Evolutionary conservation across 768 basidiomycete species (phyloP).

Genomic region (Trametes villosa): DNA sequence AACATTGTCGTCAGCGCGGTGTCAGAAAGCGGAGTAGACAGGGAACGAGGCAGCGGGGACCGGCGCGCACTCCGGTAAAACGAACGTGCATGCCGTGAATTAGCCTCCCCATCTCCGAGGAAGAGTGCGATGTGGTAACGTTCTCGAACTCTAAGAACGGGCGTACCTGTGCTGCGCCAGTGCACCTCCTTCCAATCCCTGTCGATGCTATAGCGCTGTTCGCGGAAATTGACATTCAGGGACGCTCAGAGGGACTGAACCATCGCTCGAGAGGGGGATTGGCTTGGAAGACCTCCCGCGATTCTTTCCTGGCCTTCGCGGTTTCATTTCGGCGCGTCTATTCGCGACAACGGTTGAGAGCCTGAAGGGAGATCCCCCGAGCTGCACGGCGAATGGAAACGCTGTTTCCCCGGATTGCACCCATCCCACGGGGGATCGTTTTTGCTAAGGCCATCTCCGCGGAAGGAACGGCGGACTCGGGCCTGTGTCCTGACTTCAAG

Average conservation of each 20-base stretch:
- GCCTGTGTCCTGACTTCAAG: neutral
- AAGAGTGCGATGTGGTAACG: neutral
- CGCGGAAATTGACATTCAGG: no score
- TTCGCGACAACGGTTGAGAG: no score
- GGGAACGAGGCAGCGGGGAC: neutral
- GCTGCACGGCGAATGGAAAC: no score
- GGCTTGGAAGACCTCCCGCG: no score
- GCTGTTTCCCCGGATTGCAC: neutral
- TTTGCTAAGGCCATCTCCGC: neutral
- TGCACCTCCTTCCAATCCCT: no score
- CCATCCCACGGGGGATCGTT: neutral
- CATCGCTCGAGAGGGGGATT: no score
- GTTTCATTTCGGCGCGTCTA: no score
- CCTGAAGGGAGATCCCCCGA: no score
- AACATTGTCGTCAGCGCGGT: neutral
- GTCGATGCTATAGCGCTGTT: no score
- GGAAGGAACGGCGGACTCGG: slow-evolving; percentile 12
- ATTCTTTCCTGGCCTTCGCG: no score
- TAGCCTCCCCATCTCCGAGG: neutral
- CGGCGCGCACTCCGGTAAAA: slow-evolving; percentile 1
- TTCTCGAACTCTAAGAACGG: neutral
- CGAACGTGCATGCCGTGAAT: neutral
- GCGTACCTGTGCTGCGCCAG: no score
- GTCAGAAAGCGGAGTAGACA: neutral
- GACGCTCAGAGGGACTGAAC: no score